Evolutionary conservation across 139 green algal genomes (phyloP), one percentile per base, ranked within the genome.

Genomic region (Eudorina sp.): DNA sequence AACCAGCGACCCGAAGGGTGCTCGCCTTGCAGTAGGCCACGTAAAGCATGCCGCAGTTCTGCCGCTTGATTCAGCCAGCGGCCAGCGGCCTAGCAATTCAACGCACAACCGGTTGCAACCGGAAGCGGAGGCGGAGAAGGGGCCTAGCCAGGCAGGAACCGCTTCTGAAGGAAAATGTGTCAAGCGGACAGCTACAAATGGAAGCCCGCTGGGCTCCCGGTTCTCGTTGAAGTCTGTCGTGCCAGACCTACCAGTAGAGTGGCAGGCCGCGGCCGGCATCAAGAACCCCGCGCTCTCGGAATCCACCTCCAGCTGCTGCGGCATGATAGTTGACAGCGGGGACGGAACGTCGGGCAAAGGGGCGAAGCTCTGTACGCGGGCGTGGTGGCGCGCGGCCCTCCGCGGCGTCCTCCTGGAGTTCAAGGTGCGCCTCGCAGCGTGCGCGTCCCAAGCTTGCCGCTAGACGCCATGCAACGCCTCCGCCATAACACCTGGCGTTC

Each of bases 201-300:
- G 51, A 29, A 62, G 74, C 45, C 74, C 74, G 46, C 1, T 82
- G 74, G 31, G 46, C 74, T 62, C 46, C 5, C 45, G 74, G 74
- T 29, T 19, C 46, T 66, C 45, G 5, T 40, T 66, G 31, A 62
- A 66, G 51, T 68, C 76, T 3, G 27, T 51, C 7, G 36, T 83
- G 14, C 76, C 76, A 5, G 72, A 79, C 3, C 23, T 79, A 51
- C 48, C 76, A 2, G 76, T 21, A 40, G 69, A 38, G 8, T 83
- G 76, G 76, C 31, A 83, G 31, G 48, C 31, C 16, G 76, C 76
- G 31, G 74, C 74, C 46, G 74, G 74, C 31, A 82, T 82, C 45
- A 82, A 82, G 45, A 64, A 13, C 43, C 46, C 46, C 1, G 31
- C 8, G 29, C 29, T 43, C 43, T 82, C 74, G 16, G 46, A 51